Percentiles rank a stretch among this genome's conserved stretches.
Conservation (phyloP, 2,329 filamentous ascomycete genomes). For the Cladosporium cucumerinum region DNA sequence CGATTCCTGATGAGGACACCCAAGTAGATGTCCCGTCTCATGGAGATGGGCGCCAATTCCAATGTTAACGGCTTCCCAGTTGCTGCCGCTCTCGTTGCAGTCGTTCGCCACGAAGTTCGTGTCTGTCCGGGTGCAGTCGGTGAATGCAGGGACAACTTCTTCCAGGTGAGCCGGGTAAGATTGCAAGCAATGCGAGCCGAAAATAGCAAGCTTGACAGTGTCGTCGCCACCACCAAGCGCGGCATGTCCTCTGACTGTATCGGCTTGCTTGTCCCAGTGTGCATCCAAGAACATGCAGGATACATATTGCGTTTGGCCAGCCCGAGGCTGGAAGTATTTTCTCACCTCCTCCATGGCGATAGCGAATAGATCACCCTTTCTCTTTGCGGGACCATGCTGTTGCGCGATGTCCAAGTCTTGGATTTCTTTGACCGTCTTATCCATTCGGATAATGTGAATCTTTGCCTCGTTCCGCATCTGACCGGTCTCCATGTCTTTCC, state of each 20-base stretch:
- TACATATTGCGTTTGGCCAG: conserved; percentile 83
- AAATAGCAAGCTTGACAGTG: conserved; percentile 79
- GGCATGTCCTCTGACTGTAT: conserved; percentile 74
- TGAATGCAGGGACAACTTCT: conserved; percentile 84
- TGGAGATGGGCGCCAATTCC: conserved; percentile 91
- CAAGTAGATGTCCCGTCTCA: conserved; percentile 85
- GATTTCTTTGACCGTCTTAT: conserved; percentile 82
- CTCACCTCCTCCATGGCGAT: conserved; percentile 76
- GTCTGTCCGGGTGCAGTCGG: conserved; percentile 86
- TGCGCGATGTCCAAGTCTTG: conserved; percentile 74
- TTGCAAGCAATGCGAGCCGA: conserved; percentile 87
- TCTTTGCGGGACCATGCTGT: conserved; percentile 66
- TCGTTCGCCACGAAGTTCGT: conserved; percentile 78
- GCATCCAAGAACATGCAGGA: conserved; percentile 82
- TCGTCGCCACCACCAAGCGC: conserved; percentile 73
- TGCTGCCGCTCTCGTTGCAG: conserved; percentile 80
- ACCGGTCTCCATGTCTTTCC: conserved; percentile 66
- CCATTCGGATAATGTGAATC: conserved; percentile 76
- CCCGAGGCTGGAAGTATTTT: conserved; percentile 68
- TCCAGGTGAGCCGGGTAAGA: conserved; percentile 87
- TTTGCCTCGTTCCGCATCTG: conserved; percentile 87
- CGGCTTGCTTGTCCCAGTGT: conserved; percentile 73
- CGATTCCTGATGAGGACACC: conserved; percentile 81
- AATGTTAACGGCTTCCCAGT: conserved; percentile 92
- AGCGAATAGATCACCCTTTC: conserved; percentile 69